Base-by-base conservation (phyloP, 1,284 basidiomycete species). In the Anthracocystis walkeri region DNA sequence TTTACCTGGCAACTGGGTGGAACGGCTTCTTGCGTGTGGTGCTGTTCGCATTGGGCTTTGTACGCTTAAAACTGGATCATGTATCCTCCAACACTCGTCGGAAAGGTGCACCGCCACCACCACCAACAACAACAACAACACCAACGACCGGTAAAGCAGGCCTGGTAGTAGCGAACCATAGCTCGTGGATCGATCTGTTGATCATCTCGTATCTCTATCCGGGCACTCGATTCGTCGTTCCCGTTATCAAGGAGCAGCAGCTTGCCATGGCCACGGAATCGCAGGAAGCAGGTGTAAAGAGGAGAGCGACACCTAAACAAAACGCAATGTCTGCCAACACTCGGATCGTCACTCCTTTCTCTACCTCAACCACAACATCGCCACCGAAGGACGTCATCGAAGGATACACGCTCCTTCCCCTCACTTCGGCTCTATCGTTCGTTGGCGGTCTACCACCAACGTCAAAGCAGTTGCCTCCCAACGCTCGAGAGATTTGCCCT, bases 81-180 rank as follows among this genome's bases (percentile, higher is more conserved):
- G 52, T 38, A 10, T 25, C 31, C 16, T n/a, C 31, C 25, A 23
- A 35, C 21, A 25, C 33, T 23, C 21, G 21, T 10, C 20, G n/a
- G 5, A 20, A 46, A 7, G 35, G 10, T 1, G 38, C 10, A 18
- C 7, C 20, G 44, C 5, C 42, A 56, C 16, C 45, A 67, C n/a
- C 8, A 0, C 69, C 58, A 35, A 61, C 44, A 21, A 75, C 65
- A n/a, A n/a, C n/a, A 56, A n/a, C 45, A 67, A 25, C 8, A 0
- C 69, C 58, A 35, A 61, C 44, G 25, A 75, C 65, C 0, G 21
- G 44, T 10, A 70, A 65, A 25, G 79, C 81, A 11, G 82, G 82
- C 60, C 2, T 84, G 21, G 76, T 85, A 46, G 20, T 85, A 27
- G 50, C 77, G 7, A 85, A 85, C 41, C 78, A 75, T n/a, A 77